A percentile compares a stretch with the other conserved stretches of the same genome.
Conservation (phyloP, 805 yeast species). For the Sugiyamaella chiloensis region DNA sequence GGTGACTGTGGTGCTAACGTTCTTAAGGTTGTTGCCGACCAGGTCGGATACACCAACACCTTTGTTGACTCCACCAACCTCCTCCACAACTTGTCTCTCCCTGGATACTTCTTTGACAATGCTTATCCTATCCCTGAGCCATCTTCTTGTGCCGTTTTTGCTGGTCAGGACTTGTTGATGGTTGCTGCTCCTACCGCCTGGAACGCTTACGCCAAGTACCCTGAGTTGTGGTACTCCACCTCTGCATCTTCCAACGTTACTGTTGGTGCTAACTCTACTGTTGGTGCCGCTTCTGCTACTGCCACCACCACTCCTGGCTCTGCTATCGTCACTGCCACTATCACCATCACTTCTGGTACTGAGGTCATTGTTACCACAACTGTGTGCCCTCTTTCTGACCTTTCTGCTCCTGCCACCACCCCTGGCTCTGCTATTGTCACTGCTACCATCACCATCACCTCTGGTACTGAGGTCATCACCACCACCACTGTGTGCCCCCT, state of each 20-base stretch:
- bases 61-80: slow-evolving; percentile 13
- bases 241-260: slow-evolving; percentile 3
- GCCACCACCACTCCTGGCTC: slow-evolving; percentile 10
- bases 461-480: background rate
- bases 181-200: slow-evolving; percentile 3
- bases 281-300: slow-evolving; percentile 8
- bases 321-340: background rate
- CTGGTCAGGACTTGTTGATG: background rate
- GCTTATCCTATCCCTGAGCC: slow-evolving; percentile 11
- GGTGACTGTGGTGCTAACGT: slow-evolving; percentile 51
- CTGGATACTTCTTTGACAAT: slow-evolving; percentile 10
- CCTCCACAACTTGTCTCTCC: slow-evolving; percentile 13
- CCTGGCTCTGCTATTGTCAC: background rate
- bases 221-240: slow-evolving; percentile 2
- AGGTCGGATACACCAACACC: slow-evolving; percentile 24
- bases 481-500: background rate
- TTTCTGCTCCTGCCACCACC: background rate
- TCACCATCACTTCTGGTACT: slow-evolving; percentile 12
- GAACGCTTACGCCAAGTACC: slow-evolving; percentile 4
- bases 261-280: background rate
- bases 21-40: slow-evolving; percentile 41
- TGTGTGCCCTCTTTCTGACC: slow-evolving; percentile 13
- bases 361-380: slow-evolving; percentile 10
- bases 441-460: background rate
- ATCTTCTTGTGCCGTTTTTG: slow-evolving; percentile 7